Conservation (phyloP, 305 asterid species). For the Euphrasia arctica region DNA sequence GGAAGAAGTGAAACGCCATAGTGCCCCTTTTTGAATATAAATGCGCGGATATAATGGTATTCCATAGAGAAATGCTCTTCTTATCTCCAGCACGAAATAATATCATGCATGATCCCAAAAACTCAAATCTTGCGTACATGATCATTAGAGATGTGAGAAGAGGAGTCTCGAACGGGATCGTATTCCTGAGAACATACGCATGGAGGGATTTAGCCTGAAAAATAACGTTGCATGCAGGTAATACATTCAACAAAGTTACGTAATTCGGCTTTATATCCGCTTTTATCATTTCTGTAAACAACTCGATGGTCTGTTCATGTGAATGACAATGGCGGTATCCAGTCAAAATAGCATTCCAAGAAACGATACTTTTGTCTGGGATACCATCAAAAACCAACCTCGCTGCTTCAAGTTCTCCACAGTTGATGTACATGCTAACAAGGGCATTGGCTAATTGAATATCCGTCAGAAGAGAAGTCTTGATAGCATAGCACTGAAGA, state of each 20-base stretch:
- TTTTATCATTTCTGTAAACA: slow-evolving; percentile 40
- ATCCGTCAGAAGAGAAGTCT: slow-evolving; percentile 38
- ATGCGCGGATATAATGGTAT: slow-evolving; percentile 51
- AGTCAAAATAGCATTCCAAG: slow-evolving; percentile 70
- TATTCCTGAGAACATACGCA: slow-evolving; percentile 39
- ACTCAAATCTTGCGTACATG: slow-evolving; percentile 48
- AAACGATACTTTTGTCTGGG: slow-evolving; percentile 41
- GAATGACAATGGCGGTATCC: slow-evolving; percentile 43
- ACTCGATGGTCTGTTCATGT: slow-evolving; percentile 30
- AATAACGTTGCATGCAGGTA: slow-evolving; percentile 41
- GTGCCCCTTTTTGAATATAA: slow-evolving; percentile 27
- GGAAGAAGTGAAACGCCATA: slow-evolving; percentile 41
- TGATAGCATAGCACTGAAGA: slow-evolving; percentile 49
- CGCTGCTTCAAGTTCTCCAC: slow-evolving; percentile 46
- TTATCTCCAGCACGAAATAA: slow-evolving; percentile 45
- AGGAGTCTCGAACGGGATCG: slow-evolving; percentile 39
- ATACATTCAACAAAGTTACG: slow-evolving; percentile 50
- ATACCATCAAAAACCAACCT: slow-evolving; percentile 42
- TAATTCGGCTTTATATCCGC: slow-evolving; percentile 44
- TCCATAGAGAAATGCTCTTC: slow-evolving; percentile 53
- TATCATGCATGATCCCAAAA: slow-evolving; percentile 29
- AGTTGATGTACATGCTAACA: slow-evolving; percentile 57
- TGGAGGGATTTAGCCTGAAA: slow-evolving; percentile 51
- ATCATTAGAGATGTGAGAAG: slow-evolving; percentile 58
- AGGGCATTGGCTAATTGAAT: slow-evolving; percentile 56